Conservation (phyloP, 169 alveolate genomes). For the Plasmodium adleri region DNA sequence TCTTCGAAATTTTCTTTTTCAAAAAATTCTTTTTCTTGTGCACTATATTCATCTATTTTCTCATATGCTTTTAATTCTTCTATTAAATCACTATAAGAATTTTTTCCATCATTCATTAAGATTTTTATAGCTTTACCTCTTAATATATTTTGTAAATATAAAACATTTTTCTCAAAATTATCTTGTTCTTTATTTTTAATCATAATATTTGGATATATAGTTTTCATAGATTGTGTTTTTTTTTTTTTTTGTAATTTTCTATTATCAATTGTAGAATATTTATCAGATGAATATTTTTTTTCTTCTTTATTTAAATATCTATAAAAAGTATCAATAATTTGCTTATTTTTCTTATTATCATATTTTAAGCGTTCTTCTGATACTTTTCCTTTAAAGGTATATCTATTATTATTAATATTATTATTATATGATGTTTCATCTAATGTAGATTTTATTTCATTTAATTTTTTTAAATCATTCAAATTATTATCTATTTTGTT, state of each 20-base stretch:
- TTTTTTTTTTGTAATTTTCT: slow-evolving; percentile 14
- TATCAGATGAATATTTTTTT: slow-evolving; percentile 23
- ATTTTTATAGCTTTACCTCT: slow-evolving; percentile 74
- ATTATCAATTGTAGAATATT: slow-evolving; percentile 41
- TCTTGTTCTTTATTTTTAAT: slow-evolving; percentile 39
- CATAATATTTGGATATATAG: slow-evolving; percentile 19
- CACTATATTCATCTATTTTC: slow-evolving; percentile 65
- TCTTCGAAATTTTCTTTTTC: slow-evolving; percentile 62
- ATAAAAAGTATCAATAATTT: slow-evolving; percentile 60
- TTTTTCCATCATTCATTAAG: slow-evolving; percentile 74
- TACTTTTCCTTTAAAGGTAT: slow-evolving; percentile 5
- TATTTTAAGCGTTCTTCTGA: slow-evolving; percentile 29
- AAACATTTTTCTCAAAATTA: slow-evolving; percentile 57
- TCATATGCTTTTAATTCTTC: slow-evolving; percentile 75
- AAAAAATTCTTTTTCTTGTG: slow-evolving; percentile 39
- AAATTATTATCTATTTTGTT: slow-evolving; percentile 65
- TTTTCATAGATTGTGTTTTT: slow-evolving; percentile 61
- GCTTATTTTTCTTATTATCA: slow-evolving; percentile 70
- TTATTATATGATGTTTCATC: slow-evolving; percentile 10
- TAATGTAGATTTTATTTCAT: slow-evolving; percentile 18
- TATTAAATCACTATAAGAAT: slow-evolving; percentile 59
- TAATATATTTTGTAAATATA: slow-evolving; percentile 60
- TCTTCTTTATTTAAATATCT: slow-evolving; percentile 74
- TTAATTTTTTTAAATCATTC: slow-evolving; percentile 10
- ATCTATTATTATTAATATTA: not conserved